phyloP scores from a whole-genome alignment of 352 stramenopile species.

The Globisporangium camurandrum region DNA sequence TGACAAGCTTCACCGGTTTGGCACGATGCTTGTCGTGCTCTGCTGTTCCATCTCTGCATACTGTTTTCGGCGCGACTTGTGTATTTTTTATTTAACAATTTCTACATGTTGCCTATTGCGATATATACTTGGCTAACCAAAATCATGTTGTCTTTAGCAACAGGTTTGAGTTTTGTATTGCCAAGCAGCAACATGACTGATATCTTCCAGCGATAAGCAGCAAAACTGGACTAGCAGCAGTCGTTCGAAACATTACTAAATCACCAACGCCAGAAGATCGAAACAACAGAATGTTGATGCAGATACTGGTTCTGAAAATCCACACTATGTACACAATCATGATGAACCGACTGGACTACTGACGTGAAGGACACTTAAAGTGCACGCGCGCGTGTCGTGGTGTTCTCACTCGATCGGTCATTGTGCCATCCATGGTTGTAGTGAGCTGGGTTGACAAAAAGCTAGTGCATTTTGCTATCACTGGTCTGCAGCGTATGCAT shows the following conservation, averaged over 20 bases:
- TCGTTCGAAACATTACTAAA: neutral
- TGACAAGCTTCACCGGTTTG: neutral
- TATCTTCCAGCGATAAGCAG: no score
- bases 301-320: neutral
- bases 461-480: slow-evolving; percentile 1
- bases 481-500: neutral
- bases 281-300: neutral
- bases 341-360: slow-evolving; percentile 1
- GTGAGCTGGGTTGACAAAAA: slow-evolving; percentile 1
- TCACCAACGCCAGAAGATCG: neutral
- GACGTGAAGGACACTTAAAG: slow-evolving; percentile 2
- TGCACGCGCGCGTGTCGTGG: neutral
- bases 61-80: neutral
- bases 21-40: neutral
- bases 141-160: neutral
- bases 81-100: neutral
- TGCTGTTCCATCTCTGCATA: neutral
- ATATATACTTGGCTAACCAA: no score
- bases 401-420: neutral
- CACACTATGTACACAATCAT: slow-evolving; percentile 1
- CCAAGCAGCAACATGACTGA: no score
- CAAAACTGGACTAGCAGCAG: no score
- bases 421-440: neutral
- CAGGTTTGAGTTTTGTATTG: slow-evolving; percentile 1
- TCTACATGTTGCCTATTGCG: neutral